These are phyloP conservation scores for Penicillium dipodomyicola DNA, from an alignment of 495 filamentous ascomycete species.

Conservation along the genomic window DNA sequence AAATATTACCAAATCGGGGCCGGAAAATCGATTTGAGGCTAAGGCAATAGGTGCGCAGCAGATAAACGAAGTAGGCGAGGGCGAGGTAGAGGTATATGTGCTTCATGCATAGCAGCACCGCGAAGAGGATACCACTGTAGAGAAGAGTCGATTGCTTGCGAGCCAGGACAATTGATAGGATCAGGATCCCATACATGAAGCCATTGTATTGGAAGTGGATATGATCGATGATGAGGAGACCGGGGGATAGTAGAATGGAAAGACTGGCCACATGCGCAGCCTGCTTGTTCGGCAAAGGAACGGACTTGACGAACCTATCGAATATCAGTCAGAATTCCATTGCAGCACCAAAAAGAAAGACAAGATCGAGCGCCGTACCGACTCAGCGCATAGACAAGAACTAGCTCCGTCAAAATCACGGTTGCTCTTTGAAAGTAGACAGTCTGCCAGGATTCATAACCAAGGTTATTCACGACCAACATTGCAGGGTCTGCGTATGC, in stretches of 20 bases:
- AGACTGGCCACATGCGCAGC: constrained; percentile 84
- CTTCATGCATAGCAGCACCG: constrained; percentile 84
- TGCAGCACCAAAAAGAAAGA: neutral
- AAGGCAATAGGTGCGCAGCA: constrained; percentile 87
- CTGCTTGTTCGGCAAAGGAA: constrained; percentile 60
- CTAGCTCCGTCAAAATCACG: constrained; percentile 82
- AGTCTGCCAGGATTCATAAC: constrained; percentile 86
- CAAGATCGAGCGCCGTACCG: constrained; percentile 48
- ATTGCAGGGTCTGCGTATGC: constrained; percentile 73
- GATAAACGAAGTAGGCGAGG: constrained; percentile 91
- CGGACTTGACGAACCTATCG: constrained; percentile 67
- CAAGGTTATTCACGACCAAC: constrained; percentile 75
- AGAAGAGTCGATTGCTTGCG: constrained; percentile 75
- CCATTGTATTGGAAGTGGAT: constrained; percentile 99
- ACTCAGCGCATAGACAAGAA: constrained; percentile 80
- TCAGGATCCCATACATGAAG: constrained; percentile 85
- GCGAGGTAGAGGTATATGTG: constrained; percentile 98
- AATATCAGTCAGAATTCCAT: neutral
- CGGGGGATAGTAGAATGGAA: constrained; percentile 87
- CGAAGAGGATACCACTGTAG: constrained; percentile 76
- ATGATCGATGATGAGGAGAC: constrained; percentile 94
- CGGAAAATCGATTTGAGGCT: constrained; percentile 71
- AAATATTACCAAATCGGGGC: constrained; percentile 69
- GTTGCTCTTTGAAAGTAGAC: constrained; percentile 88
- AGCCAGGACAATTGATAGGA: constrained; percentile 79